Evolutionary conservation across 2,329 filamentous ascomycete species (phyloP), one percentile per base, ranked within the genome.

Genomic region (Bipolaris cookei): DNA sequence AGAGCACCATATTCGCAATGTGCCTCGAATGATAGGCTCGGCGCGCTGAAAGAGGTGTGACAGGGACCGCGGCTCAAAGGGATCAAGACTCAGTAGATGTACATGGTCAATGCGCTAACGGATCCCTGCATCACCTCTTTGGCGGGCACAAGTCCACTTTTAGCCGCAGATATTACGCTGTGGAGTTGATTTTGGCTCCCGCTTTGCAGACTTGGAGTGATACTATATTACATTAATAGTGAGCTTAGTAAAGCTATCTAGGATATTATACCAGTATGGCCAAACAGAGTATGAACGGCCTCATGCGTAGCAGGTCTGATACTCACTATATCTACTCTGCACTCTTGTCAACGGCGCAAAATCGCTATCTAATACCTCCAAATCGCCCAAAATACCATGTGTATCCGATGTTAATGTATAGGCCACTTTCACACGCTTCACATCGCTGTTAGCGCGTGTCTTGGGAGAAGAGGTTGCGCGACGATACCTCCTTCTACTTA

Each of bases 1-100:
- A 96, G 69, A 96, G 86, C 76, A 95, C 81, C 80, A 83, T 83
- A 13, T 63, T 77, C 25, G 21, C 57, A 54, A 45, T 58, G 45
- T 54, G 57, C 54, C 57, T 54, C 39, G 32, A 14, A 5, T 13
- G 20, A 41, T 51, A 39, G 57, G 53, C 57, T 53, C 57, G 32
- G 57, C 54, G 57, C 57, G 53, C 53, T 56, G 37, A 32, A 13
- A n/a, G 48, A 48, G 38, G 30, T 34, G 46, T 42, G 46, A 43
- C 39, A 20, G 51, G 7, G 49, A 53, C 43, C 41, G 49, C 44
- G 37, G 32, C 21, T 42, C 30, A 42, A 39, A 41, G n/a, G 51
- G 37, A 25, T 21, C 34, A 50, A 16, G 39, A 34, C 51, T 37
- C 50, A 46, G 46, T 37, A 43, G 47, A 47, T 23, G 49, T 2